Conservation (phyloP, 2,329 filamentous ascomycete species). For the Beauveria scarabaeidicola region DNA sequence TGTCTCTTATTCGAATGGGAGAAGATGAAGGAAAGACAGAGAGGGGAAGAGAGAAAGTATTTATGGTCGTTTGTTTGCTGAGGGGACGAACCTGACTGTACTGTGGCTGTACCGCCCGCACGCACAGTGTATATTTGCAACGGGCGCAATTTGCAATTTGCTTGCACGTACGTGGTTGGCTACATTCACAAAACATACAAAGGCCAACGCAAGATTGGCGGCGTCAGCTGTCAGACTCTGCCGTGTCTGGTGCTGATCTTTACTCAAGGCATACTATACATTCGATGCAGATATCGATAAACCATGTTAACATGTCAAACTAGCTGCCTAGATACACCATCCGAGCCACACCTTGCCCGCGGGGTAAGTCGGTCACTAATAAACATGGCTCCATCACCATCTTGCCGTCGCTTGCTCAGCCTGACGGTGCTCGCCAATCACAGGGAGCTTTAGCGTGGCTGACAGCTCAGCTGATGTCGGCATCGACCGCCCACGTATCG, state of each 20-base stretch:
- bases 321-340: neutral
- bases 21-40: neutral
- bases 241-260: neutral
- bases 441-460: neutral
- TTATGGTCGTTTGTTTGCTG: neutral
- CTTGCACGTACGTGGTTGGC: too few relatives aligned
- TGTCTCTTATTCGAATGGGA: neutral
- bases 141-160: too few relatives aligned
- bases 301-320: neutral
- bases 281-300: neutral
- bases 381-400: neutral
- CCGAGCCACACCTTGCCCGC: neutral
- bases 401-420: neutral
- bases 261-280: neutral
- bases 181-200: too few relatives aligned
- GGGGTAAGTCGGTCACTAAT: neutral
- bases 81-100: neutral
- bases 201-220: neutral
- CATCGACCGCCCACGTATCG: conserved; percentile 6
- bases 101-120: neutral
- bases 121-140: neutral
- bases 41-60: neutral
- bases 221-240: neutral
- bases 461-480: conserved; percentile 10
- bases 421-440: neutral